Percentiles rank a stretch among this genome's conserved stretches.
These are phyloP conservation scores for Clarireedia sp. DNA, from an alignment of 2,329 filamentous ascomycete genomes.

Conservation along the genomic window DNA sequence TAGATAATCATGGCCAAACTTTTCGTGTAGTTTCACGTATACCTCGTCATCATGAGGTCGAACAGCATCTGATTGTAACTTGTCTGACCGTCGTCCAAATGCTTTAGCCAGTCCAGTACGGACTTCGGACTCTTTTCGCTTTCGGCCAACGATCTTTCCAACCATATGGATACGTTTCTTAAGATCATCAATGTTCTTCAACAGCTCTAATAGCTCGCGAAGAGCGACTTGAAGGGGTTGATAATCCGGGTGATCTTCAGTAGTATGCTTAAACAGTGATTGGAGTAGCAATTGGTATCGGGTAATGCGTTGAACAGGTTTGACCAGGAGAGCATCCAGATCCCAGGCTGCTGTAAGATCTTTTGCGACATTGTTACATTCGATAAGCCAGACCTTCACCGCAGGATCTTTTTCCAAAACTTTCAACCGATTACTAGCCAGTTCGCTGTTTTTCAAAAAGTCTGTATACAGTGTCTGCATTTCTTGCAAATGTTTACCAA, in stretches of 20 bases:
- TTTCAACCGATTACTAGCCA: constrained; percentile 52
- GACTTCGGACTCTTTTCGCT: constrained; percentile 83
- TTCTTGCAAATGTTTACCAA: constrained; percentile 43
- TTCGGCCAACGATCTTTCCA: constrained; percentile 74
- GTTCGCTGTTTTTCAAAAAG: constrained; percentile 55
- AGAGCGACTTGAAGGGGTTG: constrained; percentile 49
- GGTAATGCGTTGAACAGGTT: constrained; percentile 88
- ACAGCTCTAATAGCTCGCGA: constrained; percentile 52
- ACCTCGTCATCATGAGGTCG: constrained; percentile 66
- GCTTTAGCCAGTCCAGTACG: constrained; percentile 78
- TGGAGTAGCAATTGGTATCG: constrained; percentile 87
- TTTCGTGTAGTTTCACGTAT: constrained; percentile 74
- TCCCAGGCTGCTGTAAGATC: constrained; percentile 94
- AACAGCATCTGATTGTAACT: constrained; percentile 59
- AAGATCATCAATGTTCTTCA: constrained; percentile 84
- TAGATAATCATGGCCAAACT: constrained; percentile 86
- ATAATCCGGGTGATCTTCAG: constrained; percentile 75
- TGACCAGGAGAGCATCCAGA: constrained; percentile 90
- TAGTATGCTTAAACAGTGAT: constrained; percentile 71
- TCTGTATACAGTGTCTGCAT: constrained; percentile 55
- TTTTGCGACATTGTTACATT: constrained; percentile 86
- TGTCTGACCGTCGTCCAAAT: constrained; percentile 62
- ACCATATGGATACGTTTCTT: constrained; percentile 94
- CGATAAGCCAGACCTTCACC: constrained; percentile 78
- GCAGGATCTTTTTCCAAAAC: constrained; percentile 56